Base-by-base conservation (phyloP, 2,329 filamentous ascomycete species). In the Apiospora aurea region DNA sequence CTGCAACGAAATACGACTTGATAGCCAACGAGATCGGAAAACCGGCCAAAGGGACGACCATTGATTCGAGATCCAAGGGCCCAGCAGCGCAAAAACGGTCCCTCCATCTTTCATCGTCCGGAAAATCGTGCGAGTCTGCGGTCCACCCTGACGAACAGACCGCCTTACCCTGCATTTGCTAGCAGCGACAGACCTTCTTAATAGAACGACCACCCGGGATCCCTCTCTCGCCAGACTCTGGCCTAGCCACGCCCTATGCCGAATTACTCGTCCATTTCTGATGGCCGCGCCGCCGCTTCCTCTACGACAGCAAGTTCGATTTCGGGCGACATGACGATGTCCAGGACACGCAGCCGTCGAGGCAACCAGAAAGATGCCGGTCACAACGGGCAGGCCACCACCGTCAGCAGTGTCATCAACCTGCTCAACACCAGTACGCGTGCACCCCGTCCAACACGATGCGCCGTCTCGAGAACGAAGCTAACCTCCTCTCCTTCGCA, bases 351-450 rank as follows among this genome's bases (percentile, higher is more conserved):
- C 13, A 69, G 47, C 79, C 89, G 91, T 80, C 85, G 87, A 76
- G 86, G 82, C 38, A 84, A 91, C 79, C 91, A 92, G 71, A 95
- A 95, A 83, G 90, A 93, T 82, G 89, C 87, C 71, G 92, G 92
- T 61, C 76, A 79, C 83, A 78, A 82, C 73, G 95, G 96, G 71
- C 90, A 95, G 79, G 96, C 96, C 77, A 93, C 94, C 77, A 97
- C 94, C 90, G 82, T 92, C 70, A 97, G 95, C 84, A 97, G 95
- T 81, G 93, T 96, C 76, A 93, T 98, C 84, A 99, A 99, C 82
- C 87, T 99, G 75, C 88, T 98, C 75, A 99, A 99, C 83, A 99
- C 96, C 24, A 99, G 94, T 96, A 87, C 72, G 90, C 78, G 34
- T 69, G 46, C 47, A 72, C 69, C 69, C 24, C 67, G 38, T 53